A percentile compares a stretch with the other conserved stretches of the same genome.
phyloP scores from a whole-genome alignment of 139 green algal genomes.

The Chlorella sp. region DNA sequence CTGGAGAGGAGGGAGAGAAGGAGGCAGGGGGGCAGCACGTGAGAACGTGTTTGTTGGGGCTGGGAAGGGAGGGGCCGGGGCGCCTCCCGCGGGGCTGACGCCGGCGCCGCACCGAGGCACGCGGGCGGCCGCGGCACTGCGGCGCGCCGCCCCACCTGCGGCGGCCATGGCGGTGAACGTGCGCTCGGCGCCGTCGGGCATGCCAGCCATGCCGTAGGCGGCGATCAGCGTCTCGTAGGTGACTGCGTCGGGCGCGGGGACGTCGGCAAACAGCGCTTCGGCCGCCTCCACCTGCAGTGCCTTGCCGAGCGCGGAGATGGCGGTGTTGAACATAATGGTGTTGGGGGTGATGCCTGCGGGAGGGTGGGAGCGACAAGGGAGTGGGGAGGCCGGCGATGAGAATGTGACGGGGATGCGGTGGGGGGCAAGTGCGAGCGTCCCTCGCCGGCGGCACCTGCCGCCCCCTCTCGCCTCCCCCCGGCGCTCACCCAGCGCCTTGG shows the following conservation, averaged over 20 bases:
- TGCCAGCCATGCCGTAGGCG: slow-evolving; percentile 72
- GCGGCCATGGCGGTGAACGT: slow-evolving; percentile 39
- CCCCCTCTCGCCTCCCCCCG: neutral
- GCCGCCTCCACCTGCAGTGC: slow-evolving; percentile 60
- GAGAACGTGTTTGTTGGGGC: neutral
- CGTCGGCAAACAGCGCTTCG: slow-evolving; percentile 63
- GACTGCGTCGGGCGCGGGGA: slow-evolving; percentile 57
- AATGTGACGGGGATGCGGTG: neutral
- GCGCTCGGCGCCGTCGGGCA: slow-evolving; percentile 53
- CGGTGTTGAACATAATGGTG: slow-evolving; percentile 83
- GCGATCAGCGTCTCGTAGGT: slow-evolving; percentile 83
- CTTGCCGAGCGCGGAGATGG: slow-evolving; percentile 80
- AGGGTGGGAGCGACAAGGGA: too few species aligned
- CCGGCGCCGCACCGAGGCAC: too few species aligned
- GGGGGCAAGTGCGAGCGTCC: neutral
- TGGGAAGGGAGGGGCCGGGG: too few species aligned
- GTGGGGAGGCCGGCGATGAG: neutral
- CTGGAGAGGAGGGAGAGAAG: slow-evolving; percentile 6
- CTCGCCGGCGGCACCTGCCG: neutral
- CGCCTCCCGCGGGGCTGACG: too few species aligned
- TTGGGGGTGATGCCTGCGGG: slow-evolving; percentile 57
- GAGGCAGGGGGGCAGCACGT: neutral
- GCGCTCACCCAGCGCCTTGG: slow-evolving; percentile 50
- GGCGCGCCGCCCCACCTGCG: slow-evolving; percentile 29
- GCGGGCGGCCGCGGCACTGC: too few species aligned